Percentiles rank a stretch among this genome's conserved stretches.
Conservation (phyloP, 192 early-diverging fungal species). For the Thamnidium elegans region DNA sequence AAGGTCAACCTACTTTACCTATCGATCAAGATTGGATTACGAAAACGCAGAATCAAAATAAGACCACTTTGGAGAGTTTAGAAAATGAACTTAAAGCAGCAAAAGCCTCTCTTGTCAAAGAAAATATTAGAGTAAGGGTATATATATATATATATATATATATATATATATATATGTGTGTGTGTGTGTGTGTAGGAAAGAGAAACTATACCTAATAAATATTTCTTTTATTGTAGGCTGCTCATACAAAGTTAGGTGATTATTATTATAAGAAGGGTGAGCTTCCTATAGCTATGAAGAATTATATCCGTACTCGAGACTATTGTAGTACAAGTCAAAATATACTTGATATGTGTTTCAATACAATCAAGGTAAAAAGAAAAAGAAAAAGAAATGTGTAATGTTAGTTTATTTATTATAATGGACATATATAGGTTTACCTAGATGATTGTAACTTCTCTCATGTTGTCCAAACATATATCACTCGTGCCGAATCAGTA, state of each 20-base stretch:
- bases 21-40: constrained; percentile 50
- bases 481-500: constrained; percentile 66
- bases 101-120: constrained; percentile 77
- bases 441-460: constrained; percentile 67
- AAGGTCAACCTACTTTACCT: constrained; percentile 33
- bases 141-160: background rate
- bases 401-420: background rate
- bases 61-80: constrained; percentile 55
- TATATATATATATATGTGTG: background rate
- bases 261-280: constrained; percentile 73
- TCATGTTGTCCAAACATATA: constrained; percentile 62
- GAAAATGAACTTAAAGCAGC: constrained; percentile 78
- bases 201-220: background rate
- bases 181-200: no score
- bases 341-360: constrained; percentile 77
- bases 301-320: constrained; percentile 70
- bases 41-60: constrained; percentile 45
- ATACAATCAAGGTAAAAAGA: constrained; percentile 66
- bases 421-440: constrained; percentile 47
- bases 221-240: constrained; percentile 54
- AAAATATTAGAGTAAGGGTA: constrained; percentile 72
- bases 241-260: constrained; percentile 76
- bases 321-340: constrained; percentile 75
- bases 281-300: constrained; percentile 60
- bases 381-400: background rate